Conservation (phyloP, 202 grass and related monocot species). For the Panicum hallii region DNA sequence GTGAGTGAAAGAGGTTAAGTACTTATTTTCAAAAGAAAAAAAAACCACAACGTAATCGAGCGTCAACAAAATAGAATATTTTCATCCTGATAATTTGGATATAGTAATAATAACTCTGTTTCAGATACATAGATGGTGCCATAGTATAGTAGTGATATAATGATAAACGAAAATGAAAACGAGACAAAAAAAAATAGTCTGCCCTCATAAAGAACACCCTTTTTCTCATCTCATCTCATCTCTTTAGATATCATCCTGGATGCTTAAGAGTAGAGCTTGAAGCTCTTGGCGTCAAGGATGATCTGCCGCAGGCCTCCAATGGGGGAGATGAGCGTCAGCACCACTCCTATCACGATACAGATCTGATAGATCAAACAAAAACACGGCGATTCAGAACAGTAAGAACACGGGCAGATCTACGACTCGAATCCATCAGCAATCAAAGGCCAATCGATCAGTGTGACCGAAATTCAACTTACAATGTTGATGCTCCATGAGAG, state of each 20-base stretch:
- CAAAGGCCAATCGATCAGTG: neutral
- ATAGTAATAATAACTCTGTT: neutral
- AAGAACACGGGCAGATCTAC: neutral
- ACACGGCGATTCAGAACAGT: neutral
- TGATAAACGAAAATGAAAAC: neutral
- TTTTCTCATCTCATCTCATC: neutral
- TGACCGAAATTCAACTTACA: neutral
- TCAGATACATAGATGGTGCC: neutral
- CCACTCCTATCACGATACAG: constrained; percentile 53
- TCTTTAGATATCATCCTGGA: neutral
- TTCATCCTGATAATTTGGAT: neutral
- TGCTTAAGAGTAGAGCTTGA: constrained; percentile 51
- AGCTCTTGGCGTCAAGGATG: constrained; percentile 55
- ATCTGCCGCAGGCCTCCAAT: constrained; percentile 64
- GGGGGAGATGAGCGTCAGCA: constrained; percentile 54
- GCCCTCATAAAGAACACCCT: neutral
- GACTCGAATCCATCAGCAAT: neutral
- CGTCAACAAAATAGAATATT: neutral
- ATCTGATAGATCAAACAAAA: neutral
- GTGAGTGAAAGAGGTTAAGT: neutral
- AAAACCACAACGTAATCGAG: neutral
- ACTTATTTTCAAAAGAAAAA: neutral
- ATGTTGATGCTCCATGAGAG: constrained; percentile 34
- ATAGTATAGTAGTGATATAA: neutral
- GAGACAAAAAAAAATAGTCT: neutral